These are phyloP conservation scores for Rosa rugosa DNA, from an alignment of 306 rosid species.

Conservation along the genomic window DNA sequence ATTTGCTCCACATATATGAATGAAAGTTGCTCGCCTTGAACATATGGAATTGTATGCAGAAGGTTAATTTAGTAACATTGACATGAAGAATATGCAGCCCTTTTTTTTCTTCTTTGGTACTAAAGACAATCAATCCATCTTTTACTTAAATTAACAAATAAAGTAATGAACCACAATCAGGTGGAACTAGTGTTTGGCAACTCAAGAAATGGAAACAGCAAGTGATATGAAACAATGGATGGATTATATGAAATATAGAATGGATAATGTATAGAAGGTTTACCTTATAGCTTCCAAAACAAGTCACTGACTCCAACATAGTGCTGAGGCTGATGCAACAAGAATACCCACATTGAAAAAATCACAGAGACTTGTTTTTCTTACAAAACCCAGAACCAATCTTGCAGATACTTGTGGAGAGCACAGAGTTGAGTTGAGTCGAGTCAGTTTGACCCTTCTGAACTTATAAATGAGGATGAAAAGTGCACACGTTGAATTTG, in stretches of 20 bases:
- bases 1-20: background rate
- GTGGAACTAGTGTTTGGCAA: background rate
- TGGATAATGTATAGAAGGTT: background rate
- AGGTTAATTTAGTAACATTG: background rate
- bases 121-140: background rate
- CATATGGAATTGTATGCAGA: background rate
- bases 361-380: conserved; percentile 29
- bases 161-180: background rate
- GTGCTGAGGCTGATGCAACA: conserved; percentile 45
- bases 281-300: conserved; percentile 71
- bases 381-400: conserved; percentile 24
- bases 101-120: background rate
- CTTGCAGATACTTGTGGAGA: conserved; percentile 21
- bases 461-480: conserved; percentile 41
- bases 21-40: background rate
- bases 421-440: background rate
- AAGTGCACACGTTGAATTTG: conserved; percentile 48
- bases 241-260: background rate
- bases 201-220: background rate
- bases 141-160: background rate
- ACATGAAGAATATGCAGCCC: background rate
- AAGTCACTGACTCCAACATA: conserved; percentile 66
- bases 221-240: background rate
- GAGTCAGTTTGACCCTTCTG: background rate
- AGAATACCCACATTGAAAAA: conserved; percentile 39